Percentiles rank a stretch among this genome's conserved stretches.
Evolutionary conservation across 2,329 filamentous ascomycete genomes (phyloP).

Genomic region (Fusarium mundagurra): DNA sequence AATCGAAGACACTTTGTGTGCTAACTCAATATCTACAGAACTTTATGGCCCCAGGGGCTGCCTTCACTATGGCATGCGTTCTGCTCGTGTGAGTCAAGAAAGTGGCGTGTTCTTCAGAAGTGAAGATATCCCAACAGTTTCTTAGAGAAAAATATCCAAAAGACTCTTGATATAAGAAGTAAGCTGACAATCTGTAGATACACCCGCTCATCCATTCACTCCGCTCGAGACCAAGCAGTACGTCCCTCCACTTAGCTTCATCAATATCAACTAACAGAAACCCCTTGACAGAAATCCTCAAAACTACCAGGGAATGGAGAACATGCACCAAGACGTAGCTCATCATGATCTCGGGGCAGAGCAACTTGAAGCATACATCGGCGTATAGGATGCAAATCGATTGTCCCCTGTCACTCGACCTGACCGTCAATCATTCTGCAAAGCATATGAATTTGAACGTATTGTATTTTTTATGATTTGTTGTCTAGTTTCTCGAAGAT

Average conservation of each 20-base stretch:
- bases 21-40: constrained; percentile 45
- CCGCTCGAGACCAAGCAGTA: constrained; percentile 48
- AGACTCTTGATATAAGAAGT: no score
- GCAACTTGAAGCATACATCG: constrained; percentile 1
- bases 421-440: neutral
- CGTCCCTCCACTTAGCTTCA: neutral
- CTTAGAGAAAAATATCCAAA: neutral
- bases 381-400: constrained; percentile 22
- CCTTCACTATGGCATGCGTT: constrained; percentile 64
- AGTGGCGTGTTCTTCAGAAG: constrained; percentile 27
- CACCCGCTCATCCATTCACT: constrained; percentile 54
- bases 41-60: constrained; percentile 61
- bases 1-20: neutral
- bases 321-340: constrained; percentile 17
- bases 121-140: neutral
- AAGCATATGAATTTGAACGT: constrained; percentile 11
- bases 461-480: constrained; percentile 35
- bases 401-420: neutral
- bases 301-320: constrained; percentile 29
- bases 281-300: constrained; percentile 10
- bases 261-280: neutral
- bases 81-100: constrained; percentile 55
- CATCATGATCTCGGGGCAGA: neutral
- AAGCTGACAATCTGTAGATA: constrained; percentile 44
- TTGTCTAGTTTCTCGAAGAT: constrained; percentile 28